A percentile compares a stretch with the other conserved stretches of the same genome.
These are phyloP conservation scores for Lasiodiplodia sp. DNA, from an alignment of 2,329 filamentous ascomycete species.

Conservation along the genomic window DNA sequence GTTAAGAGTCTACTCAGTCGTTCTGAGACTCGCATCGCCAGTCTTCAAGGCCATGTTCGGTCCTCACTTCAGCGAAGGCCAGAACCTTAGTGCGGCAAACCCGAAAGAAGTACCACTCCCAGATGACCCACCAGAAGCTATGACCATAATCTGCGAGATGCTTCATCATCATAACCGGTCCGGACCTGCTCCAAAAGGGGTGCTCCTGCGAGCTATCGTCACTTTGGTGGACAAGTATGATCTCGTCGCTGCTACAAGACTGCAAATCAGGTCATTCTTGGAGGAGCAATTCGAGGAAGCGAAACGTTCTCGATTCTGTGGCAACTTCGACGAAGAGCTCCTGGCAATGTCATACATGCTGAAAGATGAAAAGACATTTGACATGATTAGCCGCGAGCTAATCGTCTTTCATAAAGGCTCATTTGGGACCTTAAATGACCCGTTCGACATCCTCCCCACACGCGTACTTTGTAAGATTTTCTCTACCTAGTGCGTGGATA, in stretches of 20 bases:
- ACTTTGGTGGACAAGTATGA: neutral
- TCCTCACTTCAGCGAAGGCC: conserved; percentile 33
- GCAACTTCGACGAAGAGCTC: too few species aligned
- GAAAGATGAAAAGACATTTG: too few species aligned
- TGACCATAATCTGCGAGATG: neutral
- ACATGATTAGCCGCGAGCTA: too few species aligned
- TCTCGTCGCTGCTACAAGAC: neutral
- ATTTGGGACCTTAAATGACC: too few species aligned
- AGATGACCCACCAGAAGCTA: neutral
- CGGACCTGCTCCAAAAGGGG: neutral
- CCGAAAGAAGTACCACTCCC: neutral
- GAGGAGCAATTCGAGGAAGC: too few species aligned
- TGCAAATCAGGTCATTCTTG: too few species aligned
- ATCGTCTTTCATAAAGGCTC: too few species aligned
- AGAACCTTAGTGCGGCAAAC: neutral
- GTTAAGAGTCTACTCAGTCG: conserved; percentile 26
- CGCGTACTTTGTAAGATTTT: too few species aligned
- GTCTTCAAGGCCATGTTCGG: conserved; percentile 32
- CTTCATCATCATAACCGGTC: neutral
- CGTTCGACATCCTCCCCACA: too few species aligned
- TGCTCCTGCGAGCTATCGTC: neutral
- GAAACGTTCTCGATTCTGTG: too few species aligned
- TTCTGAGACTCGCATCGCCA: conserved; percentile 30
- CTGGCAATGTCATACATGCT: too few species aligned
- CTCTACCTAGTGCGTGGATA: too few species aligned